Evolutionary conservation across 176 grass and related monocot genomes (phyloP).

Genomic region (Pontederia paniculata): DNA sequence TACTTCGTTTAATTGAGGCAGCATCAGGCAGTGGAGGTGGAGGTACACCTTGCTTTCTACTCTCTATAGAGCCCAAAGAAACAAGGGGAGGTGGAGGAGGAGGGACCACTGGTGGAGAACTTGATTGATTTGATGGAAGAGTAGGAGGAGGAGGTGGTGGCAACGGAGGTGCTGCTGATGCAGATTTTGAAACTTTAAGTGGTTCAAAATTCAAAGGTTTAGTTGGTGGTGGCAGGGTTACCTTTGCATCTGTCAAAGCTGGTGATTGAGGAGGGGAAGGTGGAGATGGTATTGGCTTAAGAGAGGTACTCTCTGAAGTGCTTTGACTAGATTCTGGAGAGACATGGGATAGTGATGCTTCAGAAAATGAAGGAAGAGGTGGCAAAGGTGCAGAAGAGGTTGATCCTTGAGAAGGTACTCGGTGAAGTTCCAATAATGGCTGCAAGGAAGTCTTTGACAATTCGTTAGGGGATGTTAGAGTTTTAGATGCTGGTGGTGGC

Average conservation of each 20-base stretch:
- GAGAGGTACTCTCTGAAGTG: too few relatives aligned
- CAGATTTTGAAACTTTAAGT: constrained; percentile 6
- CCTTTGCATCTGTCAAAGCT: constrained; percentile 2
- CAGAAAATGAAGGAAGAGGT: constrained; percentile 7
- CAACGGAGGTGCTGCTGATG: neutral
- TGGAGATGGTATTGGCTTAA: constrained; percentile 12
- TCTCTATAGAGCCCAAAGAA: constrained; percentile 13
- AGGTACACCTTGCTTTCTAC: constrained; percentile 23
- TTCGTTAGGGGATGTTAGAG: constrained; percentile 1
- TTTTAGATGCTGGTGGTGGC: constrained; percentile 3
- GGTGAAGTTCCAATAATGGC: neutral
- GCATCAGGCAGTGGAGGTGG: constrained; percentile 64
- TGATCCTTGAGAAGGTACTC: constrained; percentile 7
- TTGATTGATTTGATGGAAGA: constrained; percentile 20
- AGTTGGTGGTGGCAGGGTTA: constrained; percentile 17
- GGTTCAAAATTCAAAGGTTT: constrained; percentile 7
- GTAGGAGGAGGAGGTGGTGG: constrained; percentile 18
- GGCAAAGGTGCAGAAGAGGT: constrained; percentile 21
- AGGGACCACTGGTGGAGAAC: constrained; percentile 16
- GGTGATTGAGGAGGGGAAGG: constrained; percentile 13
- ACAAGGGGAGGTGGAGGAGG: constrained; percentile 29
- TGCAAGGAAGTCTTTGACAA: neutral
- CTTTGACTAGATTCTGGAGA: too few relatives aligned
- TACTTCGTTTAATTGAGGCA: constrained; percentile 15
- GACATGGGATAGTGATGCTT: neutral